These are phyloP conservation scores for Brassica nigra DNA, from an alignment of 345 rosid species.

Conservation along the genomic window DNA sequence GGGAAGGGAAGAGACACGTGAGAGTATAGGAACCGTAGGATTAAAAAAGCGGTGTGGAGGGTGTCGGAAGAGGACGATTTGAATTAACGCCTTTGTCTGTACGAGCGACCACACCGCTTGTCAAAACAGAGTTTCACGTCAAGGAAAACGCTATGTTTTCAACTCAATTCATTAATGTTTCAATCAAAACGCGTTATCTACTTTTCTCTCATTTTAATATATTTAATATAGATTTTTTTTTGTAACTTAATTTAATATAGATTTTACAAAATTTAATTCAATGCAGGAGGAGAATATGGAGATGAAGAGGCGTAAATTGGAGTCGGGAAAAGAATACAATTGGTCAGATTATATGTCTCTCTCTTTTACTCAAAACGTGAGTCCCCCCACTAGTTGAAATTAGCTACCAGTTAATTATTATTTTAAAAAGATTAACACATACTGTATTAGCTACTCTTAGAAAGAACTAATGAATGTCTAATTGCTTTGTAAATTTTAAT, in stretches of 20 bases:
- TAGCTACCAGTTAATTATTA: neutral
- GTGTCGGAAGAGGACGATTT: slow-evolving; percentile 50
- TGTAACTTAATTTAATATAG: too few relatives aligned
- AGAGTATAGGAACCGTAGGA: slow-evolving; percentile 45
- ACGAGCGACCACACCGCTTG: slow-evolving; percentile 36
- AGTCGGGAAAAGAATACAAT: slow-evolving; percentile 48
- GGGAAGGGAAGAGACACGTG: slow-evolving; percentile 33
- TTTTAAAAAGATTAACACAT: neutral
- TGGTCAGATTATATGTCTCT: slow-evolving; percentile 89
- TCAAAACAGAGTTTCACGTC: slow-evolving; percentile 33
- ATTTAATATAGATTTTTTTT: neutral
- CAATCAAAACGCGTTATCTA: slow-evolving; percentile 13
- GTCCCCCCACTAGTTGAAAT: slow-evolving; percentile 13
- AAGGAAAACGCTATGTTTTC: slow-evolving; percentile 25
- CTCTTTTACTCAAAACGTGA: slow-evolving; percentile 90
- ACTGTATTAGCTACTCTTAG: neutral
- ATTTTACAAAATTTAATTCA: neutral
- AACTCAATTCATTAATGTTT: slow-evolving; percentile 12
- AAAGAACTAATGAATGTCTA: neutral
- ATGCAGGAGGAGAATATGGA: slow-evolving; percentile 88
- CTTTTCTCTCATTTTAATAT: neutral
- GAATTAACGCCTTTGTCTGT: slow-evolving; percentile 44
- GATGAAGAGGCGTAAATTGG: slow-evolving; percentile 64
- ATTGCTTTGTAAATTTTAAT: neutral
- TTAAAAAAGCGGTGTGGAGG: slow-evolving; percentile 39